Base-by-base conservation (phyloP, 1,139 yeast species). In the Nakaseomyces sp. region DNA sequence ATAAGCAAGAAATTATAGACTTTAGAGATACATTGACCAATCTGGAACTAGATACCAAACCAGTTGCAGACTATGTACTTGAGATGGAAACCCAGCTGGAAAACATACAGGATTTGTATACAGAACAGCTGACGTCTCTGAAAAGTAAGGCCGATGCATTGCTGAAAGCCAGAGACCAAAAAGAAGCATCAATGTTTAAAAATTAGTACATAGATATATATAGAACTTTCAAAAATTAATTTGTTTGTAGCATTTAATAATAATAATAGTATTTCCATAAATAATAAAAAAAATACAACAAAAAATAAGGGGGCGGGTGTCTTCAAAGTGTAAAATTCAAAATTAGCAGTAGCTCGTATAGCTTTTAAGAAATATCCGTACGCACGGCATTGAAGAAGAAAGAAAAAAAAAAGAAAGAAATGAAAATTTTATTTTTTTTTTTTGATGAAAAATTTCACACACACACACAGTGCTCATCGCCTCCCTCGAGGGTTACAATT, bases 1-100 rank as follows among this genome's bases (percentile, higher is more conserved):
- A 52, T 13, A 56, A 55, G 45, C 53, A 48, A 41, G 55, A 50
- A 39, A 55, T 54, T 10, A 50, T 54, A 16, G 41, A 43, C 5
- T 40, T 35, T n/a, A 40, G 42, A 10, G 19, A 46, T 41, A 6
- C 31, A 13, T 10, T 40, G 18, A 20, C 17, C 3, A 37, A 40
- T 8, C 7, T 13, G 8, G 18, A 20, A 15, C 38, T 35, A 5
- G 28, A 35, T 12, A 20, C 28, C 20, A 22, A 20, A 22, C 26
- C 26, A 35, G 12, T 35, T 4, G 28, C 20, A n/a, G 5, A 5
- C 8, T 35, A 12, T n/a, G 38, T 20, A 13, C 6, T 18, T 4
- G 13, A 16, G 5, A 17, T 35, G 10, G 38, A 35, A 10, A 1
- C 28, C 4, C 38, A 35, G 17, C 18, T 35, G n/a, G 38, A 35